These are phyloP conservation scores for Hemileccinum rubropunctum DNA, from an alignment of 768 basidiomycete species.

Conservation along the genomic window DNA sequence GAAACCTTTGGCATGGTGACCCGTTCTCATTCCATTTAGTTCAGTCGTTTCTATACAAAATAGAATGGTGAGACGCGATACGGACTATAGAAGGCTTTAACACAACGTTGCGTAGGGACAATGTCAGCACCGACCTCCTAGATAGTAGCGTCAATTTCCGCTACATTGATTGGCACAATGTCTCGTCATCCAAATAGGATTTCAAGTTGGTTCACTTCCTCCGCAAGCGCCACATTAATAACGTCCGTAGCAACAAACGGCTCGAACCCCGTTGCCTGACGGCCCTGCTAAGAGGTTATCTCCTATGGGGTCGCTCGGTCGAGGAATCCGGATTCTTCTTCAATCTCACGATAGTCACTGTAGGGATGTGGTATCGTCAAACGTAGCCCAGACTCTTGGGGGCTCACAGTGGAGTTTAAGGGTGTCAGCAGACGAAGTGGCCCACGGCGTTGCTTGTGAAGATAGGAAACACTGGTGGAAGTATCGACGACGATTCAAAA, in stretches of 20 bases:
- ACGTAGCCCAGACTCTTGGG: too few relatives aligned
- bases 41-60: background rate
- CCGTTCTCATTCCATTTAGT: background rate
- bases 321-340: constrained; percentile 48
- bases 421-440: constrained; percentile 44
- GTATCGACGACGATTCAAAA: background rate
- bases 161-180: background rate
- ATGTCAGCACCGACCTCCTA: background rate
- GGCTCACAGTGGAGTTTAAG: constrained; percentile 52
- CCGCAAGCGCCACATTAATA: constrained; percentile 18
- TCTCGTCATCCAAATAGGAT: constrained; percentile 19
- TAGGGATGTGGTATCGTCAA: background rate
- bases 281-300: constrained; percentile 34
- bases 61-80: too few relatives aligned
- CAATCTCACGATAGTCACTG: constrained; percentile 54
- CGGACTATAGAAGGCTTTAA: too few relatives aligned
- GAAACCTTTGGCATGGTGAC: background rate
- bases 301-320: too few relatives aligned
- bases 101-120: too few relatives aligned
- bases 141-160: background rate
- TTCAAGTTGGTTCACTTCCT: constrained; percentile 28
- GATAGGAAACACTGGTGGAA: constrained; percentile 41
- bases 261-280: constrained; percentile 43
- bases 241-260: constrained; percentile 24
- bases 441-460: constrained; percentile 47